A percentile compares a stretch with the other conserved stretches of the same genome.
Conservation (phyloP, 345 rosid species). For the Eucalyptus fibrosa region DNA sequence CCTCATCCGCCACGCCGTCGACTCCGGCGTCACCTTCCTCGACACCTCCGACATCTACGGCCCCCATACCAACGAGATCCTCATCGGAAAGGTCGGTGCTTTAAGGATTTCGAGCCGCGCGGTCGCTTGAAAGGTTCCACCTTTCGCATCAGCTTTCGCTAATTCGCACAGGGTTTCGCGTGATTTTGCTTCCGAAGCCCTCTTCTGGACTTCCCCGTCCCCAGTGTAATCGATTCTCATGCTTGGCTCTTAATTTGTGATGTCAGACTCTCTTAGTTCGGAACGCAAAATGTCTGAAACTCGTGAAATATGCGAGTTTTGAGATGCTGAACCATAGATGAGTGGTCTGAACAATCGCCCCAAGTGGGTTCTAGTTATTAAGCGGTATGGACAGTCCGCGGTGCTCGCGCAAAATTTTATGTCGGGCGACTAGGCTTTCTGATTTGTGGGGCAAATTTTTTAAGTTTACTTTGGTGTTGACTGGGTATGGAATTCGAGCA, state of each 20-base stretch:
- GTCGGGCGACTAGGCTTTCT: not conserved
- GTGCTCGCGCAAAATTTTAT: not conserved
- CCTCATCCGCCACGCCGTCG: constrained; percentile 33
- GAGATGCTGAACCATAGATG: not conserved
- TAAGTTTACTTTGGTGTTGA: not conserved
- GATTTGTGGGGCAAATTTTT: not conserved
- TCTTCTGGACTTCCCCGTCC: not conserved
- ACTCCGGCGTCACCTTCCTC: constrained; percentile 32
- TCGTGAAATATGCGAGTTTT: not conserved
- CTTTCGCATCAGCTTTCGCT: not conserved
- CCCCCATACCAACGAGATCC: not conserved
- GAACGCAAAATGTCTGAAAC: not conserved
- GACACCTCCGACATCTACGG: constrained; percentile 43
- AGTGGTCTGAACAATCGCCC: not conserved
- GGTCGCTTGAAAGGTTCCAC: not conserved
- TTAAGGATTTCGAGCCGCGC: not conserved
- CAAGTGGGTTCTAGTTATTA: not conserved
- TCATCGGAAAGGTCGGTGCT: not conserved
- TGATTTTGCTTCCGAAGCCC: not conserved
- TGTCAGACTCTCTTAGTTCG: not conserved
- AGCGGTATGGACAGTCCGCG: not conserved
- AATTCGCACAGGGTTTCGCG: not conserved
- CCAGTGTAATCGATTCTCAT: not conserved
- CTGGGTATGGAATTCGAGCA: not conserved
- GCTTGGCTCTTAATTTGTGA: not conserved